Base-by-base conservation (phyloP, 1,139 yeast genomes). In the Eremothecium gossypii region DNA sequence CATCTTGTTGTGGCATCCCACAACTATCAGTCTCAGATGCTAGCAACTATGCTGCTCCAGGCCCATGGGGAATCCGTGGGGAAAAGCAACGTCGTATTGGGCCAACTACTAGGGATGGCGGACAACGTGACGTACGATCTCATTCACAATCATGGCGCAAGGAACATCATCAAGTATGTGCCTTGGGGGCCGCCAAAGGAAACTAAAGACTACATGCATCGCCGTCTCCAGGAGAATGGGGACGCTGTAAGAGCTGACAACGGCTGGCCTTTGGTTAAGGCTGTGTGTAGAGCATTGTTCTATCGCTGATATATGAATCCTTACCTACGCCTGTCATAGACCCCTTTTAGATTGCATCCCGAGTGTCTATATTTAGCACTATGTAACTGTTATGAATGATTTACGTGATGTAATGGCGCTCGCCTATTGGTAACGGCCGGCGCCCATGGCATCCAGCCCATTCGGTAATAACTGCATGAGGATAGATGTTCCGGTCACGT, bases 141-240 rank as follows among this genome's bases (percentile, higher is more conserved):
- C 57, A 76, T 85, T 48, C 66, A 70, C 41, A 71, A 77, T 41
- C 71, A 76, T 51, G 74, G 78, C 37, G 85, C 77, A 45, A 79
- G 75, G 52, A 83, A 83, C 57, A 84, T 91, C 45, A 81, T 89
- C 66, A 89, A 89, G 65, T 91, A 89, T 61, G 96, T 91, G 50
- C 95, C 97, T 12, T 91, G 97, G 96, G 97, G 97, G 8, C 97
- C 97, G 32, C 94, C 95, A 45, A 67, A 77, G 52, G 97, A 91
- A 66, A 87, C 96, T 45, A 86, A 85, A 67, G 95, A 86, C 53
- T 91, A 91, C 61, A 69, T 91, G 52, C 70, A 82, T 50, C 81
- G 98, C 70, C 77, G 98, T 66, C 71, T 91, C 51, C 96, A 89
- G 66, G 98, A 91, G 68, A 91, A 91, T 58, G 96, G 96, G 28